These are phyloP conservation scores for Fusarium austroafricanum DNA, from an alignment of 2,329 filamentous ascomycete genomes.

Conservation along the genomic window DNA sequence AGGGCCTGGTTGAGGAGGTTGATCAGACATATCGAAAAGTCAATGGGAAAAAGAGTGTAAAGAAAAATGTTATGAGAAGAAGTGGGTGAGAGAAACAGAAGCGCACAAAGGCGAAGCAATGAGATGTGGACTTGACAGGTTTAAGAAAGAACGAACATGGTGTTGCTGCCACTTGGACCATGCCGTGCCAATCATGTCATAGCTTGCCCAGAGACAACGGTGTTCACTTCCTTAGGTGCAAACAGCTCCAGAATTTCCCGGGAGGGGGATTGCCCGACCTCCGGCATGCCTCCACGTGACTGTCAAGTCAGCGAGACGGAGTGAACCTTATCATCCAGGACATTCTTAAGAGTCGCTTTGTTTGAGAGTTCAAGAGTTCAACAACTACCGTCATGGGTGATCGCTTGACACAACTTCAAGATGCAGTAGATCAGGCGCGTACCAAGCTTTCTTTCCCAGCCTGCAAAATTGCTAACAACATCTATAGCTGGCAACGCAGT, in stretches of 20 bases:
- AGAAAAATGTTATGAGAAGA: conserved; percentile 27
- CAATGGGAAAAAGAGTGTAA: conserved; percentile 24
- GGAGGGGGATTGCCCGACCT: conserved; percentile 48
- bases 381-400: conserved; percentile 70
- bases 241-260: conserved; percentile 27
- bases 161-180: conserved; percentile 41
- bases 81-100: conserved; percentile 17
- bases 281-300: conserved; percentile 41
- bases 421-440: conserved; percentile 82
- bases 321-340: background rate
- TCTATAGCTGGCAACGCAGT: conserved; percentile 72
- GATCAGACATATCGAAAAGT: conserved; percentile 46
- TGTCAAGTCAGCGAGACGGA: background rate
- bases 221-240: conserved; percentile 51
- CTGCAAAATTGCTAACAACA: conserved; percentile 5
- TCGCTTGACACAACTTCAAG: conserved; percentile 84
- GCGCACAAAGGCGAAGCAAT: conserved; percentile 25
- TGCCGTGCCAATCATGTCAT: conserved; percentile 44
- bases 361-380: conserved; percentile 1
- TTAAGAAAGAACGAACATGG: conserved; percentile 35
- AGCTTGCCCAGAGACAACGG: conserved; percentile 48
- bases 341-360: background rate
- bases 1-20: conserved; percentile 45
- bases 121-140: conserved; percentile 25
- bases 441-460: accelerated